Percentiles rank a stretch among this genome's conserved stretches.
Evolutionary conservation across 805 yeast species (phyloP).

Genomic region (Myxozyma neotropica): DNA sequence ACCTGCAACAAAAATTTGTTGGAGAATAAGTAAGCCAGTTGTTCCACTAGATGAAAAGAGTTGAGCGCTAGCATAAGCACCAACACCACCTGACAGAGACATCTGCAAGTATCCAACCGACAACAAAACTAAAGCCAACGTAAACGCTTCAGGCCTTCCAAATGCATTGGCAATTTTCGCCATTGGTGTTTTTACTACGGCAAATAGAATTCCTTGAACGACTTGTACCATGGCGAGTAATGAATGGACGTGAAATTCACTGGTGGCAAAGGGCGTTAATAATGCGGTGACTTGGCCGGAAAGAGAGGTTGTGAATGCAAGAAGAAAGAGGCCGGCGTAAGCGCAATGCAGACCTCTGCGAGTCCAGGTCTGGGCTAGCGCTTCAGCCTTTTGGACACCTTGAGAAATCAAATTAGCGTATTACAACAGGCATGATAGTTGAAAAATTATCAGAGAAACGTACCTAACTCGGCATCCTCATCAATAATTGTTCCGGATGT

Average conservation of each 20-base stretch:
- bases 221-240: slow-evolving; percentile 47
- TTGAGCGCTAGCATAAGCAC: slow-evolving; percentile 45
- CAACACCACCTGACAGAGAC: slow-evolving; percentile 45
- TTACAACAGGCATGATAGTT: too few species aligned
- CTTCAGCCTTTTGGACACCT: slow-evolving; percentile 30
- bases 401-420: background rate
- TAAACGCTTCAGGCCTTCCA: slow-evolving; percentile 48
- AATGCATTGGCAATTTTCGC: slow-evolving; percentile 49
- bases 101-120: slow-evolving; percentile 46
- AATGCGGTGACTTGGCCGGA: slow-evolving; percentile 35
- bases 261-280: slow-evolving; percentile 47
- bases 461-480: slow-evolving; percentile 21
- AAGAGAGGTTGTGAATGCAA: slow-evolving; percentile 35
- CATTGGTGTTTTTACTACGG: slow-evolving; percentile 47
- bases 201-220: slow-evolving; percentile 47
- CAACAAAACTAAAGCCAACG: slow-evolving; percentile 41
- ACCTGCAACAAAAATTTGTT: slow-evolving; percentile 41
- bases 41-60: slow-evolving; percentile 46
- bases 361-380: slow-evolving; percentile 33
- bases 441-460: background rate
- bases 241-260: slow-evolving; percentile 47
- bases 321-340: slow-evolving; percentile 32
- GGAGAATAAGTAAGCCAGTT: slow-evolving; percentile 45
- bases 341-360: slow-evolving; percentile 26
- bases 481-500: slow-evolving; percentile 1